These are phyloP conservation scores for Arabidopsis lyrata DNA, from an alignment of 441 rosid genomes.

Conservation along the genomic window DNA sequence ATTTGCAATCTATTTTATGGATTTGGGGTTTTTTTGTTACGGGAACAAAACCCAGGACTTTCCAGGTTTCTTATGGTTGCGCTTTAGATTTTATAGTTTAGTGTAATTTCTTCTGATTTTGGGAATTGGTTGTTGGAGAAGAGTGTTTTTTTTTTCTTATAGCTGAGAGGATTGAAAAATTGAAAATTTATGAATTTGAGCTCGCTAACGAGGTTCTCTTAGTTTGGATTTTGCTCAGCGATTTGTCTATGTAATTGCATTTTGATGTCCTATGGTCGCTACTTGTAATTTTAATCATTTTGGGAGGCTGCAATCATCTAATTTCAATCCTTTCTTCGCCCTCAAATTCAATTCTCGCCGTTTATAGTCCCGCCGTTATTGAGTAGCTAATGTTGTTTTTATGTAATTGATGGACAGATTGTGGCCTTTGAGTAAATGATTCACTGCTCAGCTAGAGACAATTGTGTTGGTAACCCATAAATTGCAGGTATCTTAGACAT, in stretches of 20 bases:
- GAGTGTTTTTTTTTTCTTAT: neutral
- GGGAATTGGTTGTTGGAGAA: constrained; percentile 18
- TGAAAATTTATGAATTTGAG: constrained; percentile 8
- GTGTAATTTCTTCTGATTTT: neutral
- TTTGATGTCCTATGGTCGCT: neutral
- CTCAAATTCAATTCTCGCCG: neutral
- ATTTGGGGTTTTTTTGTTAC: constrained; percentile 10
- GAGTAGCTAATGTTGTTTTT: constrained; percentile 24
- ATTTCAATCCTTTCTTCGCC: neutral
- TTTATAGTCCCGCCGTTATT: neutral
- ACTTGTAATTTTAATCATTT: neutral
- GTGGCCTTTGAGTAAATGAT: constrained; percentile 67
- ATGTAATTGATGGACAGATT: constrained; percentile 44
- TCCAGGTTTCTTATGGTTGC: neutral
- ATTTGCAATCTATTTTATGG: constrained; percentile 9
- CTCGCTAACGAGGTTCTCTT: neutral
- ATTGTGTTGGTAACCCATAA: constrained; percentile 94
- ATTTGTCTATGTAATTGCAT: neutral
- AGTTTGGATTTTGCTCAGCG: constrained; percentile 4
- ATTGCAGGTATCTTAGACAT: constrained; percentile 61
- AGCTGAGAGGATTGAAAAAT: neutral
- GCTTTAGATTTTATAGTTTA: neutral
- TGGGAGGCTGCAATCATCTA: constrained; percentile 9
- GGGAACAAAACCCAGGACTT: too few relatives aligned
- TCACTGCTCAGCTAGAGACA: constrained; percentile 62